Conservation (phyloP, 2,329 filamentous ascomycete genomes). For the Westerdykella aurantiaca region DNA sequence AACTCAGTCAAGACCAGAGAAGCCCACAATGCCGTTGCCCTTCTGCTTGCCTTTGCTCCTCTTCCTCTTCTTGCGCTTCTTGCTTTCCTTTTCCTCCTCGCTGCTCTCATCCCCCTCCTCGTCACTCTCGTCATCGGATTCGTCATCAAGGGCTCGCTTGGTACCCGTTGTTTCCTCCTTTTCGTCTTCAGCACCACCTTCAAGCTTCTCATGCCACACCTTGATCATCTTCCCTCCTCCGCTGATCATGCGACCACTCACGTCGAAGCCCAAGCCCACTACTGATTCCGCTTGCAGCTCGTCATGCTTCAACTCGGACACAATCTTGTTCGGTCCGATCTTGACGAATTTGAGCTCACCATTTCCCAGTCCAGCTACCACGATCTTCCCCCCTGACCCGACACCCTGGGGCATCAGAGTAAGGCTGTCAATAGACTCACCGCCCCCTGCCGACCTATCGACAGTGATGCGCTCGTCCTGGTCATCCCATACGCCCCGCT, state of each 20-base stretch:
- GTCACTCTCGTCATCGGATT: slow-evolving; percentile 45
- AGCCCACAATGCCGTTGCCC: slow-evolving; percentile 32
- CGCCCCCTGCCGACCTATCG: slow-evolving; percentile 55
- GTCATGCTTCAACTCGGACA: slow-evolving; percentile 66
- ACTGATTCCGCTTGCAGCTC: slow-evolving; percentile 70
- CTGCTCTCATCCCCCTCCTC: slow-evolving; percentile 39
- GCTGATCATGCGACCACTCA: slow-evolving; percentile 78
- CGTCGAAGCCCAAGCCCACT: slow-evolving; percentile 75
- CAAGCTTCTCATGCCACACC: slow-evolving; percentile 75
- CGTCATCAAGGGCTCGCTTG: slow-evolving; percentile 29
- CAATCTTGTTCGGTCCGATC: slow-evolving; percentile 65
- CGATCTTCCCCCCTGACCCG: slow-evolving; percentile 61
- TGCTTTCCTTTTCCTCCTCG: slow-evolving; percentile 40
- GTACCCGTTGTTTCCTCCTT: slow-evolving; percentile 43
- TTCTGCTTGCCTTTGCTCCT: slow-evolving; percentile 32
- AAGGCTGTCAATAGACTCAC: slow-evolving; percentile 77
- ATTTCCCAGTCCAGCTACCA: slow-evolving; percentile 76
- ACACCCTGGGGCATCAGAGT: slow-evolving; percentile 64
- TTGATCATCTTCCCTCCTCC: slow-evolving; percentile 83
- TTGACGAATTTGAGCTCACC: slow-evolving; percentile 73
- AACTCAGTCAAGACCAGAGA: slow-evolving; percentile 29
- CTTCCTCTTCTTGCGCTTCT: slow-evolving; percentile 43
- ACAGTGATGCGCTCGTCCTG: slow-evolving; percentile 85
- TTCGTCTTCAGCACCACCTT: slow-evolving; percentile 55
- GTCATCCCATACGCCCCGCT: slow-evolving; percentile 90